A percentile compares a stretch with the other conserved stretches of the same genome.
Conservation (phyloP, 1,284 basidiomycete genomes). For the Papiliotrema terrestris region DNA sequence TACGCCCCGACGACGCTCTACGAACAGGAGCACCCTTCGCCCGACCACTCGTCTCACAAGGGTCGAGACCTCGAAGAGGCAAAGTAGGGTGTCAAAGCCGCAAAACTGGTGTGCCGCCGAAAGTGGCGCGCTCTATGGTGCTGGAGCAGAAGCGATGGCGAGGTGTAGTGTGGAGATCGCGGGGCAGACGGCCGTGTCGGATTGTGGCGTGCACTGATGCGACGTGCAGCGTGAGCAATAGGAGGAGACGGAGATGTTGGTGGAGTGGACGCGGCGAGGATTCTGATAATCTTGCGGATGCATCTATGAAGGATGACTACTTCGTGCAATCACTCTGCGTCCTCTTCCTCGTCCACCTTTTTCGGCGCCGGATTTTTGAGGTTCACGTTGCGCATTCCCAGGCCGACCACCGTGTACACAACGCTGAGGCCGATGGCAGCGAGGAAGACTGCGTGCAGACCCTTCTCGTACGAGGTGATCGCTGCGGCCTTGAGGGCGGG, state of each 20-base stretch:
- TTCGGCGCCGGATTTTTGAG: background rate
- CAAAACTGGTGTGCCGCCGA: background rate
- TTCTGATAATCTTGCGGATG: background rate
- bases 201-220: too few species aligned
- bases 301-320: background rate
- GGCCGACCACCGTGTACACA: background rate
- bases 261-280: too few species aligned
- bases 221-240: too few species aligned
- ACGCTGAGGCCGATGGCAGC: conserved; percentile 56
- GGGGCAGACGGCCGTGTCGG: too few species aligned
- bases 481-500: conserved; percentile 64
- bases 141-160: too few species aligned
- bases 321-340: background rate
- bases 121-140: background rate
- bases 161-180: too few species aligned
- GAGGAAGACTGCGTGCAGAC: conserved; percentile 80
- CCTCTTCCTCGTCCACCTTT: background rate
- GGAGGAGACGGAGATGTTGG: too few species aligned
- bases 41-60: background rate
- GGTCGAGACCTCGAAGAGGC: background rate
- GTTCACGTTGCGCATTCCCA: conserved; percentile 5
- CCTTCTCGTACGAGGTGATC: conserved; percentile 74
- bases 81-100: background rate
- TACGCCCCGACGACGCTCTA: background rate
- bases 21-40: background rate